phyloP scores from a whole-genome alignment of 208 protist species.

The Tritrichomonas foetus region DNA sequence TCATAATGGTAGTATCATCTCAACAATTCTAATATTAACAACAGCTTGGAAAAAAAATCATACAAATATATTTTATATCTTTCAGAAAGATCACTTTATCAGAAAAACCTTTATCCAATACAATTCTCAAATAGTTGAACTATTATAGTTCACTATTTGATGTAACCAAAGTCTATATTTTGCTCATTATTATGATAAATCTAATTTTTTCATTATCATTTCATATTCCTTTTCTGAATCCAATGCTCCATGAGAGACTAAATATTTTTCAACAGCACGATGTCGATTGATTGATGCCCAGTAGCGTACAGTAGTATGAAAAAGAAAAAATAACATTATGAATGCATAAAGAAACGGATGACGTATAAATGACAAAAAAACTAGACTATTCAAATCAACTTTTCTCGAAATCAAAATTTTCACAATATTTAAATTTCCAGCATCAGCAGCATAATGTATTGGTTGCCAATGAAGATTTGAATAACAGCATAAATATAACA shows the following conservation, averaged over 20 bases:
- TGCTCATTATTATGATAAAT: no score
- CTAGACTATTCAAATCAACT: neutral
- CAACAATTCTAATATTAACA: no score
- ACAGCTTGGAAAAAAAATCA: no score
- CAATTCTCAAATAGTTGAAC: no score
- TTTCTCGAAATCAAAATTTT: neutral
- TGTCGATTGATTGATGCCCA: constrained; percentile 22
- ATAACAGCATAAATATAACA: no score
- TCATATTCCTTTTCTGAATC: neutral
- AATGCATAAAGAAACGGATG: no score
- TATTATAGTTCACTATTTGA: no score
- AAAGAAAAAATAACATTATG: neutral
- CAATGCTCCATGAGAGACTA: neutral
- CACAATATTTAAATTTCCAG: neutral
- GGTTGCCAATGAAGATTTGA: neutral
- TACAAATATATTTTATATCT: no score
- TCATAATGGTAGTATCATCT: no score
- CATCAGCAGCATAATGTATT: neutral
- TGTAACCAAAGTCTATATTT: no score
- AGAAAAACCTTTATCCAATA: no score
- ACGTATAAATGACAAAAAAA: neutral
- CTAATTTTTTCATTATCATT: neutral
- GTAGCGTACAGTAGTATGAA: neutral
- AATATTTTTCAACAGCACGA: neutral
- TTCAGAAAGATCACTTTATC: no score